phyloP scores from a whole-genome alignment of 2,329 filamentous ascomycete species.

The Talaromyces sp. region DNA sequence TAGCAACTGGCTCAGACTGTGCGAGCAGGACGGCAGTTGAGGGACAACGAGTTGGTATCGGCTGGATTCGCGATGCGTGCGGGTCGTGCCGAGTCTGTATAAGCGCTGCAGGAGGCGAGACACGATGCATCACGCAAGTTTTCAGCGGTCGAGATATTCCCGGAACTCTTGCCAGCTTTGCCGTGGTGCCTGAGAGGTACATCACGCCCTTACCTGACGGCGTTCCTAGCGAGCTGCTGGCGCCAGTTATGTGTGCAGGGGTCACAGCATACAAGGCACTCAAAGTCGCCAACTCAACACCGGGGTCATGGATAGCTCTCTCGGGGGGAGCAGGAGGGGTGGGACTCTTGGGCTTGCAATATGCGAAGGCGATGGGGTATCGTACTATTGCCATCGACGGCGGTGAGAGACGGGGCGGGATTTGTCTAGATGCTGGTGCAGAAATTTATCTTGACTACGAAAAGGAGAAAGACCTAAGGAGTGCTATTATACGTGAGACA shows the following conservation, averaged over 20 bases:
- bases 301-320: no score
- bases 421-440: no score
- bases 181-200: neutral
- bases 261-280: constrained; percentile 43
- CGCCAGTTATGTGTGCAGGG: constrained; percentile 41
- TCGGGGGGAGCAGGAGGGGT: no score
- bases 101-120: neutral
- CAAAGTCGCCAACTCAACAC: constrained; percentile 18
- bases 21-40: no score
- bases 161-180: neutral
- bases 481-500: constrained; percentile 11
- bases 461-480: no score
- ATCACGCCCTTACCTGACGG: constrained; percentile 22
- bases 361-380: no score
- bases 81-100: neutral
- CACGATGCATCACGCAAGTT: neutral
- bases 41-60: constrained; percentile 1
- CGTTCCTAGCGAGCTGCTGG: constrained; percentile 33
- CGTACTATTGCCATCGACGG: no score
- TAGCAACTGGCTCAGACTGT: no score
- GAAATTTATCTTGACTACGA: no score
- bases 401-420: no score
- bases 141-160: neutral
- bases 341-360: no score
- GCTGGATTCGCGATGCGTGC: neutral